Evolutionary conservation across 257 asterid genomes (phyloP), one percentile per base, ranked within the genome.

Genomic region (Ilex asprella): DNA sequence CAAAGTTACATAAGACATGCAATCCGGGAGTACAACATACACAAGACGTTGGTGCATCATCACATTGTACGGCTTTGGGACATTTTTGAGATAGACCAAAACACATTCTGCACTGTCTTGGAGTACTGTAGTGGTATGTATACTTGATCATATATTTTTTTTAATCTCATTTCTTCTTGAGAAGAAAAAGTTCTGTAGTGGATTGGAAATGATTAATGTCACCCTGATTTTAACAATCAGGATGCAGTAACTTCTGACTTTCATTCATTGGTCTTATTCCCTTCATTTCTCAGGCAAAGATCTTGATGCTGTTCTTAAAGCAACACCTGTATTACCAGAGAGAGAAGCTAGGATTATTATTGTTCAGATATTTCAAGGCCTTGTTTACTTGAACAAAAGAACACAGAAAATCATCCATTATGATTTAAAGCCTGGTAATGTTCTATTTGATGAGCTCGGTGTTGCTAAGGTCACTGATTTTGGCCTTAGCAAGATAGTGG

Each of bases 401-500:
- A 78, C 94, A 27, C 96, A 89, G 74, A 93, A 75, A 78, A 93
- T 93, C 56, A 93, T 93, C 73, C 99, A 93, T 73, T 93, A 93
- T 69, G 99, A 93, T 73, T 74, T 93, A 88, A 93, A 93, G 84
- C 99, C 99, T 16, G 99, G 99, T 67, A 93, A 93, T 76, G 97
- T 93, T 74, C 69, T 93, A 13, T 93, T 93, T 70, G 99, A 93
- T 80, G 97, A 93, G 72, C 68, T 80, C 54, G 89, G 94, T 44
- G 68, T 82, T 67, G 96, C 99, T 70, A 89, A 89, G 76, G 89
- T 93, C 63, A 89, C 99, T 43, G 99, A 93, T 84, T 93, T 93
- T 71, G 99, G 99, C 68, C 97, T 89, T 69, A 93, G 99, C 87
- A 93, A 93, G 91, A 93, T 93, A 56, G 95, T 93, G 63, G 99